Percentiles rank a stretch among this genome's conserved stretches.
Conservation (phyloP, 352 stramenopile species). For the Peronospora destructor region DNA sequence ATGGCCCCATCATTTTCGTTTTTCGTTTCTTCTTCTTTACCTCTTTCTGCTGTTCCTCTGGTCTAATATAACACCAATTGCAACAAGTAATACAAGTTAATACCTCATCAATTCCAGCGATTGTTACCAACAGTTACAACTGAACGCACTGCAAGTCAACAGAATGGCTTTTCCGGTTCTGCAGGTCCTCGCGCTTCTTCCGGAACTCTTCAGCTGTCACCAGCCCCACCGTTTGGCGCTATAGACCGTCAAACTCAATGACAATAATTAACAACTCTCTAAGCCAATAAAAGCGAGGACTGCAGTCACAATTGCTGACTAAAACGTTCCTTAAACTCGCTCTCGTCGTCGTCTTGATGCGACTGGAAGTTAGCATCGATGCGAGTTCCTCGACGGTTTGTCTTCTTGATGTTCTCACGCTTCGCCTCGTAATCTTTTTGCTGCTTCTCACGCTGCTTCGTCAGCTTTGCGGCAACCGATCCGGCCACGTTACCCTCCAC, state of each 20-base stretch:
- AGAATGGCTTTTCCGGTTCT: slow-evolving; percentile 32
- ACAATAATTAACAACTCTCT: neutral
- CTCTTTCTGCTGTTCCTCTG: slow-evolving; percentile 32
- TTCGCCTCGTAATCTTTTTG: slow-evolving; percentile 91
- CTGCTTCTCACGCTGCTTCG: slow-evolving; percentile 89
- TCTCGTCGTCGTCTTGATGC: slow-evolving; percentile 69
- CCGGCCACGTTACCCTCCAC: slow-evolving; percentile 95
- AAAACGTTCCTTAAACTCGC: slow-evolving; percentile 71
- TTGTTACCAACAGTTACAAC: neutral
- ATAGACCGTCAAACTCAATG: neutral
- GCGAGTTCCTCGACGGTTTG: slow-evolving; percentile 65
- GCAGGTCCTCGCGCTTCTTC: slow-evolving; percentile 75
- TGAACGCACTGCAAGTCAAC: slow-evolving; percentile 29
- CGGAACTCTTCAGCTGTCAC: slow-evolving; percentile 94
- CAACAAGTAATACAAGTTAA: neutral
- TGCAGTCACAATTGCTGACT: neutral
- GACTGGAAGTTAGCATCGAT: slow-evolving; percentile 91
- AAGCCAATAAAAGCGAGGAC: neutral
- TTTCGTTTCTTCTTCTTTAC: slow-evolving; percentile 73
- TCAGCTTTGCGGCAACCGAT: slow-evolving; percentile 82
- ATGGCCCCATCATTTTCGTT: slow-evolving; percentile 63
- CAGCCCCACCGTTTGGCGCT: slow-evolving; percentile 86
- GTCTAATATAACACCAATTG: slow-evolving; percentile 14
- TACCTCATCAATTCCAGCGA: neutral
- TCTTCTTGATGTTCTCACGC: slow-evolving; percentile 86